Base-by-base conservation (phyloP, 805 yeast species). In the Geotrichum ghanense region DNA sequence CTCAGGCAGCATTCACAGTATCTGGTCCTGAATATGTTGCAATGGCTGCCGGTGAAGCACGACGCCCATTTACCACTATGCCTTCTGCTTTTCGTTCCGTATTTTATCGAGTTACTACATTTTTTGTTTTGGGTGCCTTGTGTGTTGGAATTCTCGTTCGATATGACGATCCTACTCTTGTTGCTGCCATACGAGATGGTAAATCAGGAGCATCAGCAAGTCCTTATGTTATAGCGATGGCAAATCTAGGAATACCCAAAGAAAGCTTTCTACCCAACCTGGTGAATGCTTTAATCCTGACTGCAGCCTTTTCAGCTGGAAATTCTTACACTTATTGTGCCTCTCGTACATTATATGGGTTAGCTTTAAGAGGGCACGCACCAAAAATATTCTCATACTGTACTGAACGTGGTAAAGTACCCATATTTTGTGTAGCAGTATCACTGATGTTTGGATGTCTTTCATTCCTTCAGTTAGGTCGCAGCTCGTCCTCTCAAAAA, bases 11-110 rank as follows among this genome's bases (percentile, higher is more conserved):
- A 23, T 86, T 81, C 60, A 82, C 92, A 12, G 78, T 83, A 52
- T 84, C 85, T 2, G 95, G 95, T 0, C 94, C 95, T 1, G 95
- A 87, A 62, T 83, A 83, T 55, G 75, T 87, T 27, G 74, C 90
- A 1, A 80, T 83, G 83, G 78, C 85, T 26, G 94, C 95, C 2
- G 87, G 94, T 42, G 95, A 87, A 60, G 78, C 85, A 2, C 67
- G 73, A 25, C 70, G 78, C 53, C 94, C 95, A 7, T 72, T 90
- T 45, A 74, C 74, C 46, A 78, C 78, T 3, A 66, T 87, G 59
- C 88, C 92, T n/a, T 72, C 71, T 25, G 95, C 95, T 0, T 84
- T 80, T 68, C 80, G 76, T 52, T 82, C 81, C 48, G 86, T 86
- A 16, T 78, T 84, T 50, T 71, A 72, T 56, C 72, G 95, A 53